Base-by-base conservation (phyloP, 2,329 filamentous ascomycete species). In the Ilyonectria mors-panacis region DNA sequence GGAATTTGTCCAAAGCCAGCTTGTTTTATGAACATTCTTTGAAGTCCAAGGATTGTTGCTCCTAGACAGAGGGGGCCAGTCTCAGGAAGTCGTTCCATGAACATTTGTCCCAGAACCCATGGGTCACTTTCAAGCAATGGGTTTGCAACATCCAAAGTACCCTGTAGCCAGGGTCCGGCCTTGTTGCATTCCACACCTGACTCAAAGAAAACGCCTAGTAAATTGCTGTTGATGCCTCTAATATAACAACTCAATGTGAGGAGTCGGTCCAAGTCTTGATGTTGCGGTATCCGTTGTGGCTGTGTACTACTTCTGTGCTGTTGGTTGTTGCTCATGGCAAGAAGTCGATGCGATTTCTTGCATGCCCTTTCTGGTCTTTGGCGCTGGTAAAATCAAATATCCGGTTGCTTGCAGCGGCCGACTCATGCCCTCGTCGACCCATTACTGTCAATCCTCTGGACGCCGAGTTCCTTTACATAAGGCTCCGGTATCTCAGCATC, bases 21-120 rank as follows among this genome's bases (percentile, higher is more conserved):
- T 48, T 28, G 13, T 17, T 4, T 9, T 51, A 51, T 30, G 28
- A 35, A 33, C 28, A 19, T 23, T 6, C 13, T 2, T 2, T 53
- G 35, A 28, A 53, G 26, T 15, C 15, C 35, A n/a, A 59, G 26
- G 6, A 59, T 53, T 6, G 28, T 45, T n/a, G 17, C 54, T 2
- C 45, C 35, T 2, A 63, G 15, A 47, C 35, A 59, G 12, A 59
- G n/a, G n/a, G 26, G 47, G n/a, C 54, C 47, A 4, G 37, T 26
- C 15, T 59, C 47, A 2, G 47, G 54, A 5, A 45, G 9, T 23
- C 50, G 39, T 6, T 58, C 45, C 54, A 64, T 64, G 2, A 59
- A 19, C n/a, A 63, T 45, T n/a, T 42, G 26, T 10, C 33, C 47
- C 12, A 63, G 8, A 35, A 63, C 26, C 50, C 59, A 62, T 47